phyloP scores from a whole-genome alignment of 495 filamentous ascomycete genomes.

The Aspergillus leporis region DNA sequence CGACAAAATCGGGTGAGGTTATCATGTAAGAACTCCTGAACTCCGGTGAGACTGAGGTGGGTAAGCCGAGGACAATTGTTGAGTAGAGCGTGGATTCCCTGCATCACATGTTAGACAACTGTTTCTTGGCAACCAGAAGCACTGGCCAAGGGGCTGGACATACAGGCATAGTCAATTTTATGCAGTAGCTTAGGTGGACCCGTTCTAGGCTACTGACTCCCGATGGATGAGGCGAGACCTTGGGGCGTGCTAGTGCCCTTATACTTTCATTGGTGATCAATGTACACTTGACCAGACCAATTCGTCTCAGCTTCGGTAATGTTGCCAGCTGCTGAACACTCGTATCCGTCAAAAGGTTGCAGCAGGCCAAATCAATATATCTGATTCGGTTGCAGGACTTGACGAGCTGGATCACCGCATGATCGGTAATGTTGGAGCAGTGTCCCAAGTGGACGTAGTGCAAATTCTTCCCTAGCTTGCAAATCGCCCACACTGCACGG shows the following conservation, averaged over 20 bases:
- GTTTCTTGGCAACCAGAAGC: slow-evolving; percentile 14
- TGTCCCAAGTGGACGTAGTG: slow-evolving; percentile 97
- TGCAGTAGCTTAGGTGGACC: slow-evolving; percentile 96
- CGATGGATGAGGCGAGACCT: slow-evolving; percentile 41
- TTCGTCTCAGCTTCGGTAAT: slow-evolving; percentile 88
- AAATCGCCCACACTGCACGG: slow-evolving; percentile 80
- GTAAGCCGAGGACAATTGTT: slow-evolving; percentile 91
- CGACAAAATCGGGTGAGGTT: slow-evolving; percentile 84
- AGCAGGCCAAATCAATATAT: slow-evolving; percentile 97
- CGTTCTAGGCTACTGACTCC: slow-evolving; percentile 72
- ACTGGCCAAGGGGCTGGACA: slow-evolving; percentile 26
- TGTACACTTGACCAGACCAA: slow-evolving; percentile 92
- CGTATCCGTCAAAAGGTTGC: slow-evolving; percentile 80
- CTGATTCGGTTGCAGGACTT: slow-evolving; percentile 87
- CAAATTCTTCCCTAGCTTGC: slow-evolving; percentile 87
- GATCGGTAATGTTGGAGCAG: slow-evolving; percentile 86
- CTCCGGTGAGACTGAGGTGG: slow-evolving; percentile 94
- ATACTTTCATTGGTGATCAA: slow-evolving; percentile 89
- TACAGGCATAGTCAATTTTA: slow-evolving; percentile 75
- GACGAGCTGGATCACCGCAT: slow-evolving; percentile 78
- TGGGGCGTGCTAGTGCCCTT: slow-evolving; percentile 69
- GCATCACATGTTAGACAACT: slow-evolving; percentile 15
- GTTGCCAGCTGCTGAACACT: slow-evolving; percentile 83
- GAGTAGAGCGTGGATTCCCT: slow-evolving; percentile 90
- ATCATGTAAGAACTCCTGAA: slow-evolving; percentile 71